These are phyloP conservation scores for Syncephalastrum sp. DNA, from an alignment of 371 early-diverging fungal species.

Conservation along the genomic window DNA sequence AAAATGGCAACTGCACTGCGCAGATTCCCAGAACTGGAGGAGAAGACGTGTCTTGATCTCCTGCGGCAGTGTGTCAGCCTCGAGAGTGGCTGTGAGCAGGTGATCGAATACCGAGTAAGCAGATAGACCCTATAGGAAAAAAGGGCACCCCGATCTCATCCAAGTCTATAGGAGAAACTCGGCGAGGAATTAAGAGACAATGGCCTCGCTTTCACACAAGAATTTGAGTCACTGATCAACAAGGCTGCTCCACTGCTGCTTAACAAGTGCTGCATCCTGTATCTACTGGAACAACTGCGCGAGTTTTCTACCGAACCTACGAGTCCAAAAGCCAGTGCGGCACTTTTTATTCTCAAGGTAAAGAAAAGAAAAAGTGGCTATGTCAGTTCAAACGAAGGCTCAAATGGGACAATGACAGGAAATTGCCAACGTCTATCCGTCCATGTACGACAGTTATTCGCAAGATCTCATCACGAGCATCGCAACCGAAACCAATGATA, in stretches of 20 bases:
- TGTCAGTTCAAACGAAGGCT: too few relatives aligned
- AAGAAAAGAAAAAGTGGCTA: neutral
- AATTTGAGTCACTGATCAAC: too few relatives aligned
- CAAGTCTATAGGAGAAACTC: too few relatives aligned
- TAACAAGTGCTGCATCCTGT: conserved; percentile 32
- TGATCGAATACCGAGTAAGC: too few relatives aligned
- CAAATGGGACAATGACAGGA: conserved; percentile 9
- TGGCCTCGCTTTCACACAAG: too few relatives aligned
- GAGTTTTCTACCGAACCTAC: conserved; percentile 9
- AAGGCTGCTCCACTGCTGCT: conserved; percentile 36
- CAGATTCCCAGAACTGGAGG: conserved; percentile 23
- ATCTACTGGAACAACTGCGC: conserved; percentile 13
- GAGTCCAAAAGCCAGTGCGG: conserved; percentile 1
- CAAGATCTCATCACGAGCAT: conserved; percentile 10
- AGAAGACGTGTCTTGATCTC: conserved; percentile 18
- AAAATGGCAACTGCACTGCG: conserved; percentile 28
- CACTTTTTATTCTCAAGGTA: conserved; percentile 21
- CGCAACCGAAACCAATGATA: neutral
- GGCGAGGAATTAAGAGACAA: too few relatives aligned
- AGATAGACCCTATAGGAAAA: too few relatives aligned
- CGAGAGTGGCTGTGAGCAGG: conserved; percentile 24
- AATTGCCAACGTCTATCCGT: conserved; percentile 15
- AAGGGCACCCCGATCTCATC: too few relatives aligned
- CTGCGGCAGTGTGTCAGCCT: conserved; percentile 21
- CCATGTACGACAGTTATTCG: conserved; percentile 15